Percentiles rank a stretch among this genome's conserved stretches.
phyloP scores from a whole-genome alignment of 2,329 filamentous ascomycete species.

The Microascus cirrosus region DNA sequence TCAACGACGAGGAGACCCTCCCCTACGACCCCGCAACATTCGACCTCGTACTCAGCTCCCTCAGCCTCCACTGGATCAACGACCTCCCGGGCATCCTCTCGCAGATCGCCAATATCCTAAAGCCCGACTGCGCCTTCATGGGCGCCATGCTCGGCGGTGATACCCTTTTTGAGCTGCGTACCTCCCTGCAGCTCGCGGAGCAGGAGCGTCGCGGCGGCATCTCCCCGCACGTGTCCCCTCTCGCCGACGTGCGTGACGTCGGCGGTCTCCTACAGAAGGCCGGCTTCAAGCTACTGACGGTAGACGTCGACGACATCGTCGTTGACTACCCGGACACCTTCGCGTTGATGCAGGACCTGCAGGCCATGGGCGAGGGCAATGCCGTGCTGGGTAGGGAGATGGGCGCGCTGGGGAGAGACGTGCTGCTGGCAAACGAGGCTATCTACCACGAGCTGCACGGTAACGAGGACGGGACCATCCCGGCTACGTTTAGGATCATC shows the following conservation, averaged over 20 bases:
- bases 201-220: slow-evolving; percentile 86
- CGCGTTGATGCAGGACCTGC: slow-evolving; percentile 83
- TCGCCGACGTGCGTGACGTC: slow-evolving; percentile 86
- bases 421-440: slow-evolving; percentile 74
- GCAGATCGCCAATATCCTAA: slow-evolving; percentile 77
- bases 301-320: slow-evolving; percentile 94
- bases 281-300: slow-evolving; percentile 90
- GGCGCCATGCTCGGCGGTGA: slow-evolving; percentile 96
- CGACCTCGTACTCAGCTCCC: slow-evolving; percentile 79
- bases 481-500: slow-evolving; percentile 89
- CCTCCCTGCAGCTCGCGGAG: slow-evolving; percentile 85
- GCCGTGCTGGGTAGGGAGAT: slow-evolving; percentile 78
- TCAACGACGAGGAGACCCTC: slow-evolving; percentile 63
- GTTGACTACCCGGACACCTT: slow-evolving; percentile 89
- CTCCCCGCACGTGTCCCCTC: slow-evolving; percentile 76
- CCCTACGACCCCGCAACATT: slow-evolving; percentile 70
- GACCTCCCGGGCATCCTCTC: slow-evolving; percentile 77
- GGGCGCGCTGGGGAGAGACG: slow-evolving; percentile 67
- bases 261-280: slow-evolving; percentile 78
- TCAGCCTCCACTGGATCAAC: slow-evolving; percentile 96
- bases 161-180: slow-evolving; percentile 84
- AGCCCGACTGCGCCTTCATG: slow-evolving; percentile 84
- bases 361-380: slow-evolving; percentile 93
- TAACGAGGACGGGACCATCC: slow-evolving; percentile 63
- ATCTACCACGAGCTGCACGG: slow-evolving; percentile 86